Conservation (phyloP, 192 early-diverging fungal species). For the Backusella westeae region DNA sequence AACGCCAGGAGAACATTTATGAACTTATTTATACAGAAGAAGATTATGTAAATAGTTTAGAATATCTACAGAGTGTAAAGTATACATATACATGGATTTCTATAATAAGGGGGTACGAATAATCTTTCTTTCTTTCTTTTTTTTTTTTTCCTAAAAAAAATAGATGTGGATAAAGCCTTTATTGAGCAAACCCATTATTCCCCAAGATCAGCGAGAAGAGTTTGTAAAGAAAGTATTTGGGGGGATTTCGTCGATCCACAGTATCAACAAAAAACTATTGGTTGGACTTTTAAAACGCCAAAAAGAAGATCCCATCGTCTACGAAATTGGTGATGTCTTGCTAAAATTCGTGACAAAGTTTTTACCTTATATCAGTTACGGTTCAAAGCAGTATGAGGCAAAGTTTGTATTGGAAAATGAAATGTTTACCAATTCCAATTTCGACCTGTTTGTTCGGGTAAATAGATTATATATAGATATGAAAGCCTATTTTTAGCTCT, state of each 20-base stretch:
- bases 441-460: constrained; percentile 78
- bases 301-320: constrained; percentile 56
- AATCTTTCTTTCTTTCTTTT: neutral
- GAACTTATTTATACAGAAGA: constrained; percentile 79
- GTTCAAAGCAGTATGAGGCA: constrained; percentile 79
- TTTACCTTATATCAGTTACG: constrained; percentile 81
- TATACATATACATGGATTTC: neutral
- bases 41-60: constrained; percentile 76
- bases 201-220: constrained; percentile 51
- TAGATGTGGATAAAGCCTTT: constrained; percentile 68
- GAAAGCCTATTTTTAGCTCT: neutral
- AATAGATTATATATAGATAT: neutral
- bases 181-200: constrained; percentile 62
- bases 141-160: neutral
- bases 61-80: constrained; percentile 58
- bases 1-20: constrained; percentile 81
- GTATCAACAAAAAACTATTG: constrained; percentile 52
- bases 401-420: constrained; percentile 86
- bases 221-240: constrained; percentile 81
- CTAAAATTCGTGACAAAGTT: constrained; percentile 56
- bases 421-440: constrained; percentile 56
- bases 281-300: constrained; percentile 54
- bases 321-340: constrained; percentile 75
- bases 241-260: constrained; percentile 63
- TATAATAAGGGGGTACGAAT: neutral